phyloP scores from a whole-genome alignment of 2,329 filamentous ascomycete species.

The Cytospora piceae region DNA sequence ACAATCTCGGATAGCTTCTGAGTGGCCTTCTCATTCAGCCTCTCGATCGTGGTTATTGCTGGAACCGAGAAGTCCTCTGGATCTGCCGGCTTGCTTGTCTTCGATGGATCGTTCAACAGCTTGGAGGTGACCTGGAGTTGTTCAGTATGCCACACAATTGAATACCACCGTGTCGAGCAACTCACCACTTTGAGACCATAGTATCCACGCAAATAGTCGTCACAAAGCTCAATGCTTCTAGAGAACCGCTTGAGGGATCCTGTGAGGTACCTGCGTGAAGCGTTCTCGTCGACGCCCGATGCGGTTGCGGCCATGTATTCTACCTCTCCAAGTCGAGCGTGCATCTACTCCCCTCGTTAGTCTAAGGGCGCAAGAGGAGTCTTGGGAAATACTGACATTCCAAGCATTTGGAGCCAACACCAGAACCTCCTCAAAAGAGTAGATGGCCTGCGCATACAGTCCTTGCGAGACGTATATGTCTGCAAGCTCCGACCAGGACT shows the following conservation, averaged over 20 bases:
- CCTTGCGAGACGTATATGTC: slow-evolving; percentile 84
- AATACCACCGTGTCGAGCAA: slow-evolving; percentile 1
- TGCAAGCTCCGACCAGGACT: slow-evolving; percentile 90
- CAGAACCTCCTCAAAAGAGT: slow-evolving; percentile 87
- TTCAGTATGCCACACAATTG: slow-evolving; percentile 34
- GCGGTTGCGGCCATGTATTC: slow-evolving; percentile 69
- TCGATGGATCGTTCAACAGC: slow-evolving; percentile 50
- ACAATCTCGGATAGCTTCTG: slow-evolving; percentile 78
- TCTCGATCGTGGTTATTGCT: slow-evolving; percentile 61
- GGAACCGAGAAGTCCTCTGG: slow-evolving; percentile 58
- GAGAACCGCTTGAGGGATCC: slow-evolving; percentile 85
- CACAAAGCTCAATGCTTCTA: slow-evolving; percentile 89
- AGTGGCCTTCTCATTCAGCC: slow-evolving; percentile 73
- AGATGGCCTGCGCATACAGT: slow-evolving; percentile 81
- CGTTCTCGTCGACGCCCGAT: slow-evolving; percentile 41
- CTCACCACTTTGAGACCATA: slow-evolving; percentile 85
- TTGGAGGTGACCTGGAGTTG: slow-evolving; percentile 51
- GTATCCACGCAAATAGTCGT: slow-evolving; percentile 88
- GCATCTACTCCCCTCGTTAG: slow-evolving; percentile 59
- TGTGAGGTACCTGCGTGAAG: slow-evolving; percentile 58
- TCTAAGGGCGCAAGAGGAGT: slow-evolving; percentile 34
- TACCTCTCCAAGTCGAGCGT: slow-evolving; percentile 84
- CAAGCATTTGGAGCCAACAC: slow-evolving; percentile 88
- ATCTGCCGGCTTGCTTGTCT: slow-evolving; percentile 51
- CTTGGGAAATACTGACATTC: slow-evolving; percentile 67